phyloP scores from a whole-genome alignment of 148 eudicot genomes.

The Chenopodium quinoa region DNA sequence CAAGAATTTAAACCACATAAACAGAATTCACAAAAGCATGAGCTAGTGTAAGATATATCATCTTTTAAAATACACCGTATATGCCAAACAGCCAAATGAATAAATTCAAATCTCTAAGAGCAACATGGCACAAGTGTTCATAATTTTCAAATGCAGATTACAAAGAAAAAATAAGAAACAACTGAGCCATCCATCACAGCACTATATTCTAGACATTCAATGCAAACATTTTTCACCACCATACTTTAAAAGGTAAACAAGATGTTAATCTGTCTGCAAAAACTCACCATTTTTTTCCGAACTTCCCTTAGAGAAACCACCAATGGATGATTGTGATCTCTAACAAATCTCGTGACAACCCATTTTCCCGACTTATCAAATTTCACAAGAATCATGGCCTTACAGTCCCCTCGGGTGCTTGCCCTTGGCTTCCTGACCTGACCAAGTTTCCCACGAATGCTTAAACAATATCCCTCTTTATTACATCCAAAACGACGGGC shows the following conservation, averaged over 20 bases:
- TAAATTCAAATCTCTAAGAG: background rate
- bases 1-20: too few relatives aligned
- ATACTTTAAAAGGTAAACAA: background rate
- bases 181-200: background rate
- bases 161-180: background rate
- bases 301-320: slow-evolving; percentile 29
- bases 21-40: background rate
- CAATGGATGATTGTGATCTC: slow-evolving; percentile 38
- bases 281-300: slow-evolving; percentile 29
- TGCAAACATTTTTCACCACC: background rate
- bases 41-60: background rate
- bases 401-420: slow-evolving; percentile 45
- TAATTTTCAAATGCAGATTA: background rate
- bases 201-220: background rate
- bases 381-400: slow-evolving; percentile 40
- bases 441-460: slow-evolving; percentile 28
- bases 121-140: background rate
- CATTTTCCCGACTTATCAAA: slow-evolving; percentile 36
- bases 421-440: slow-evolving; percentile 33
- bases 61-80: background rate
- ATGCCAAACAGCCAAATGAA: background rate
- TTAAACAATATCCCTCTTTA: slow-evolving; percentile 37
- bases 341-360: slow-evolving; percentile 34
- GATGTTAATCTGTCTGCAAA: background rate
- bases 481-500: slow-evolving; percentile 37